phyloP scores from a whole-genome alignment of 805 yeast genomes.

The Hanseniaspora clermontiae region DNA sequence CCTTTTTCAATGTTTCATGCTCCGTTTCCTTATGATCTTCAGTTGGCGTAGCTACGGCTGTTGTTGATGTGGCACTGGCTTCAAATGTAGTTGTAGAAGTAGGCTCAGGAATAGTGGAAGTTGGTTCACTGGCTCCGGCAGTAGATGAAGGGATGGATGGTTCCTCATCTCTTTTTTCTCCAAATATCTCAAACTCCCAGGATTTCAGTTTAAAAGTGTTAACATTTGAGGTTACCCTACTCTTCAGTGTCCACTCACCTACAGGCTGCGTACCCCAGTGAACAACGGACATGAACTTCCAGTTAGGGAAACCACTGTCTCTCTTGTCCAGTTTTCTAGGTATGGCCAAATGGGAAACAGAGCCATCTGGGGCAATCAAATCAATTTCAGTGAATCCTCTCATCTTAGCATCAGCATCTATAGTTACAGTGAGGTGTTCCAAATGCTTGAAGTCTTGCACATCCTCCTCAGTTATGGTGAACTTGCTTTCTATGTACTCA shows the following conservation, averaged over 20 bases:
- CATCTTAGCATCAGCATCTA: constrained; percentile 48
- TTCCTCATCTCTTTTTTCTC: constrained; percentile 38
- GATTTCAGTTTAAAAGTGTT: constrained; percentile 36
- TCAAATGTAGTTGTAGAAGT: background rate
- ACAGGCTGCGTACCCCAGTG: constrained; percentile 93
- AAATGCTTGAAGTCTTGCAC: constrained; percentile 44
- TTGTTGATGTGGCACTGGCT: background rate
- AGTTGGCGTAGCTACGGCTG: background rate
- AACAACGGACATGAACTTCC: constrained; percentile 96
- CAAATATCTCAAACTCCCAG: constrained; percentile 77
- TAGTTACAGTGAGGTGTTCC: constrained; percentile 78
- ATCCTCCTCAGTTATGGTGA: constrained; percentile 37
- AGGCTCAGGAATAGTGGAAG: background rate
- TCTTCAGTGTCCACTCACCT: constrained; percentile 75
- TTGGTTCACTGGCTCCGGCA: background rate
- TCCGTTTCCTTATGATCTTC: background rate
- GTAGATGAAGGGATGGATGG: background rate
- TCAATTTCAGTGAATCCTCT: constrained; percentile 62
- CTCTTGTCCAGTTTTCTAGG: constrained; percentile 48
- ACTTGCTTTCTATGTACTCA: constrained; percentile 27
- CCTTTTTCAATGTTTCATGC: constrained; percentile 5
- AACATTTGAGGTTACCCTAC: constrained; percentile 34
- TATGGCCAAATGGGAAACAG: constrained; percentile 60
- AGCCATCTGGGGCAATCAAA: constrained; percentile 64
- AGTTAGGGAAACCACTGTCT: constrained; percentile 49